phyloP scores from a whole-genome alignment of 2,329 filamentous ascomycete species.

The Paraphoma chrysanthemicola region DNA sequence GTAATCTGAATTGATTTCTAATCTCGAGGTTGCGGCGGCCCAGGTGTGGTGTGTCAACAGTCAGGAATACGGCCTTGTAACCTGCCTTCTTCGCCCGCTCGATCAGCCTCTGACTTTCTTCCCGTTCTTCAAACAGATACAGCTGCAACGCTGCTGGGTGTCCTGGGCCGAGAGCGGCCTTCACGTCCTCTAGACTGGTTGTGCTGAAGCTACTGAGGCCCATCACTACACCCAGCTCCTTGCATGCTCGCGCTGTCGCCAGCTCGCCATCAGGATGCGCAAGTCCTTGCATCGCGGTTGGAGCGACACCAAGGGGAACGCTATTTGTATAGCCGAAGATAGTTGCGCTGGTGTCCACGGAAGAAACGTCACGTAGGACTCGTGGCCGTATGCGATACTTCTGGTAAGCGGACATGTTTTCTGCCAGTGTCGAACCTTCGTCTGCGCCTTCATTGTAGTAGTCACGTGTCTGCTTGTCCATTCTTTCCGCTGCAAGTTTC shows the following conservation, averaged over 20 bases:
- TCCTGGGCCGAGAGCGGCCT: constrained; percentile 51
- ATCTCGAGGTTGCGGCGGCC: constrained; percentile 31
- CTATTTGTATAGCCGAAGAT: constrained; percentile 26
- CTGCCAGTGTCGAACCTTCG: constrained; percentile 27
- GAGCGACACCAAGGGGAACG: constrained; percentile 52
- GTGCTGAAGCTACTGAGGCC: constrained; percentile 50
- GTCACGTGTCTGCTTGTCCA: constrained; percentile 41
- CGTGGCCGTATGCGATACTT: constrained; percentile 41
- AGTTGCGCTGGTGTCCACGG: constrained; percentile 45
- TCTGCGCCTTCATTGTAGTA: constrained; percentile 39
- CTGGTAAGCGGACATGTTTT: constrained; percentile 37
- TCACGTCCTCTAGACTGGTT: constrained; percentile 52
- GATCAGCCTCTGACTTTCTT: constrained; percentile 24
- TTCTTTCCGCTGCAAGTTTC: constrained; percentile 31
- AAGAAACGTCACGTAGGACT: constrained; percentile 50
- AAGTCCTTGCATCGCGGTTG: constrained; percentile 53
- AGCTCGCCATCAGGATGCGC: constrained; percentile 54
- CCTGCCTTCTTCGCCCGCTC: constrained; percentile 32
- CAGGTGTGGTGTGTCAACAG: constrained; percentile 33
- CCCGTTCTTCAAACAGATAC: constrained; percentile 50
- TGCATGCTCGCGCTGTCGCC: constrained; percentile 51
- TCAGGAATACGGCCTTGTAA: constrained; percentile 33
- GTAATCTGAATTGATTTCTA: constrained; percentile 35
- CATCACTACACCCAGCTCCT: constrained; percentile 46
- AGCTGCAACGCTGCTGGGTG: constrained; percentile 47